Evolutionary conservation across 495 filamentous ascomycete genomes (phyloP), one percentile per base, ranked within the genome.

Genomic region (Pseudevernia furfuracea): DNA sequence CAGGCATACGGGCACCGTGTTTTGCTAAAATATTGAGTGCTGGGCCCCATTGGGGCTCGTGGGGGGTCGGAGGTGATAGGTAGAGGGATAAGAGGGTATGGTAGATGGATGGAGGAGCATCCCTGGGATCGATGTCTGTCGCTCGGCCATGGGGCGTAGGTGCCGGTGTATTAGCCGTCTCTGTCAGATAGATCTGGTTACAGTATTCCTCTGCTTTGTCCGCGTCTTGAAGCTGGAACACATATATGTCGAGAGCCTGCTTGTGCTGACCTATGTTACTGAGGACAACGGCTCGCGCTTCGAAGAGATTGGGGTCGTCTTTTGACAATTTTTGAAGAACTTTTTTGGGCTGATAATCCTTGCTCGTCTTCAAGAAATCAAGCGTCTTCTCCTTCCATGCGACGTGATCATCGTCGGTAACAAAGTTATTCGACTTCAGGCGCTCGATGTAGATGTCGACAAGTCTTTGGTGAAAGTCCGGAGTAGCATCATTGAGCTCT

Each of bases 211-310:
- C 94, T 56, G 94, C 95, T 72, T 96, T 97, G 5, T 77, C 79
- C 65, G 90, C 90, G 72, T 94, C 88, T 63, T 89, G 76, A 63
- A 99, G 80, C 69, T 93, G 92, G 77, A 96, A 99, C 17, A 97
- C 92, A 72, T 96, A 99, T 32, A 97, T 96, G 73, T 92, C 88
- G 28, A 99, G 75, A 0, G 95, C 93, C 73, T 96, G 91, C 71
- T 90, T 89, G 75, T 99, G 92, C 64, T 92, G 89, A 12, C 89
- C 91, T 90, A 99, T 96, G 68, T 95, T 95, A 74, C 90, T 91
- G 38, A 97, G 85, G 12, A 97, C 87, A 39, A 97, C 87, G 28
- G 95, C 95, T 60, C 92, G 87, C 7, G 91, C 87, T 74, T 97
- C 94, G 76, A 88, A 96, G 72, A 94, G 95, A 19, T 85, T 80